Conservation (phyloP, 495 filamentous ascomycete species). For the Hypoxylon perforatum region DNA sequence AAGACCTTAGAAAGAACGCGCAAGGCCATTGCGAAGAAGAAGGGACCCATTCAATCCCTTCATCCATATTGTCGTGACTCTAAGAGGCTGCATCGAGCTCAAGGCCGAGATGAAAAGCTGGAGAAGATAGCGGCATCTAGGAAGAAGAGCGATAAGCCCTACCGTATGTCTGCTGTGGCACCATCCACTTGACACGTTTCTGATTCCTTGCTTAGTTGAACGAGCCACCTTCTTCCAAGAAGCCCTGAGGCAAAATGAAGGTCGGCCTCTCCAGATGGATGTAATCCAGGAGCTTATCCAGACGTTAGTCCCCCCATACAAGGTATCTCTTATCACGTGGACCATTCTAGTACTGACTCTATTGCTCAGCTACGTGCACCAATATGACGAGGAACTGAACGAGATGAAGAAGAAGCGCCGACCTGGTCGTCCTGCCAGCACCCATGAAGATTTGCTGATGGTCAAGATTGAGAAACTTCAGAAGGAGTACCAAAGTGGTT, state of each 20-base stretch:
- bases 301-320: constrained; percentile 61
- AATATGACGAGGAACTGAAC: constrained; percentile 79
- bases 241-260: constrained; percentile 62
- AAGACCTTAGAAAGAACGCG: constrained; percentile 80
- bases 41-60: constrained; percentile 72
- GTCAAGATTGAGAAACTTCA: constrained; percentile 76
- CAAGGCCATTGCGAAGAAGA: constrained; percentile 85
- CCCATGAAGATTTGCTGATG: constrained; percentile 78
- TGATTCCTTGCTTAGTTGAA: constrained; percentile 63
- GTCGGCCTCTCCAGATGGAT: constrained; percentile 64
- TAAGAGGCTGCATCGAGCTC: constrained; percentile 77
- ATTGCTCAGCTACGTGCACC: constrained; percentile 74
- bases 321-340: background rate
- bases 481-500: constrained; percentile 85
- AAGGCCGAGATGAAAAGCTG: constrained; percentile 79
- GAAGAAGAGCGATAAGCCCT: constrained; percentile 73
- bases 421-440: constrained; percentile 81
- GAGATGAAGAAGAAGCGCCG: constrained; percentile 79
- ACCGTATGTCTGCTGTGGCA: constrained; percentile 60
- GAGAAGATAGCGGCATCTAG: constrained; percentile 70
- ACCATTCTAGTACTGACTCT: background rate
- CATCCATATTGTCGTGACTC: constrained; percentile 87
- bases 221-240: constrained; percentile 79
- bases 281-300: constrained; percentile 71
- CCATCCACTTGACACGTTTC: background rate